Conservation (phyloP, 2,329 filamentous ascomycete genomes). For the Fusarium sublunatum region DNA sequence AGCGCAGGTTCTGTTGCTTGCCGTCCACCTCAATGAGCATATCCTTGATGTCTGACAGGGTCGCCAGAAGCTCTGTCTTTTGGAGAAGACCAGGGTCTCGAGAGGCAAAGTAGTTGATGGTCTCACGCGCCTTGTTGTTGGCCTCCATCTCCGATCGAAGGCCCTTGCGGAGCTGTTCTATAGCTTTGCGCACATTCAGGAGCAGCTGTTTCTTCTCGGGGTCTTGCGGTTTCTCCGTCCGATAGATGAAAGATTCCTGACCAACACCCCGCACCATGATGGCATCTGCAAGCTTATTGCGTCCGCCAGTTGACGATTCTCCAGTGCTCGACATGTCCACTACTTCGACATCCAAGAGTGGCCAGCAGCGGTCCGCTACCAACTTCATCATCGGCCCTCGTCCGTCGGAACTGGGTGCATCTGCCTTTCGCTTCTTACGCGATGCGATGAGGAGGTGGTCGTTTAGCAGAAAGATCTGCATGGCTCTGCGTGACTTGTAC, state of each 20-base stretch:
- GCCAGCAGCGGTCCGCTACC: conserved; percentile 94
- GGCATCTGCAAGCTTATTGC: conserved; percentile 80
- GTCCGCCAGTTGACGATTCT: conserved; percentile 60
- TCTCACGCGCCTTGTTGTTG: conserved; percentile 84
- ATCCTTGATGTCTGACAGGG: conserved; percentile 81
- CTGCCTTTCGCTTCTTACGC: conserved; percentile 89
- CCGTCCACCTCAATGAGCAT: conserved; percentile 96
- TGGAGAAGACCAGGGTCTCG: conserved; percentile 80
- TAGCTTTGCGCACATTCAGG: conserved; percentile 89
- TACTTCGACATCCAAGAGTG: conserved; percentile 90
- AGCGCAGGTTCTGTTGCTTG: conserved; percentile 94
- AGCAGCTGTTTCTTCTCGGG: conserved; percentile 83
- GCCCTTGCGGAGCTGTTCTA: conserved; percentile 89
- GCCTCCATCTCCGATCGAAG: conserved; percentile 88
- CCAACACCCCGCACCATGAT: conserved; percentile 90
- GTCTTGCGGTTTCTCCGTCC: conserved; percentile 83
- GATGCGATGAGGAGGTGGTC: conserved; percentile 93
- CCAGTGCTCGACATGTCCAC: conserved; percentile 82
- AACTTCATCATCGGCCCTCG: conserved; percentile 76
- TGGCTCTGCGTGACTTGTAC: conserved; percentile 89
- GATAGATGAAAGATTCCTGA: conserved; percentile 92
- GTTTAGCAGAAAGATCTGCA: conserved; percentile 92
- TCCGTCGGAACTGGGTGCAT: conserved; percentile 65
- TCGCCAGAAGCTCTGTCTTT: conserved; percentile 83
- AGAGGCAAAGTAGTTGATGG: conserved; percentile 85